phyloP scores from a whole-genome alignment of 345 rosid genomes.

The Conringia planisiliqua region DNA sequence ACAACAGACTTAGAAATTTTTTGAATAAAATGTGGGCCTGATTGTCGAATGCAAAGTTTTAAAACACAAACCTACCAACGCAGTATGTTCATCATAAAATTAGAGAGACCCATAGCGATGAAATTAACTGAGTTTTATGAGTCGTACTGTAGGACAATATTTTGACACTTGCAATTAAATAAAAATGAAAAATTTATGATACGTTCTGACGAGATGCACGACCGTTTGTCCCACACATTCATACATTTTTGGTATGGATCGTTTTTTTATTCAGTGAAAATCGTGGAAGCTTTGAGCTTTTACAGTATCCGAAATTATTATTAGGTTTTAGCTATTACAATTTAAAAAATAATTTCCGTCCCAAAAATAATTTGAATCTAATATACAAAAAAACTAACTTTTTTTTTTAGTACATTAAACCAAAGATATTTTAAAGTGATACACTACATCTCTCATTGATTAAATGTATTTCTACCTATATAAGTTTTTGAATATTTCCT shows the following conservation, averaged over 20 bases:
- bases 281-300: too few relatives aligned
- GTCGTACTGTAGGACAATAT: neutral
- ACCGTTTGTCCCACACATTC: neutral
- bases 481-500: too few relatives aligned
- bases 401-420: too few relatives aligned
- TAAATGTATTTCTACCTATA: too few relatives aligned
- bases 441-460: too few relatives aligned
- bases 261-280: too few relatives aligned
- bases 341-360: too few relatives aligned
- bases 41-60: neutral
- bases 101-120: neutral
- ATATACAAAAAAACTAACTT: too few relatives aligned
- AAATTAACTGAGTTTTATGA: neutral
- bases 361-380: too few relatives aligned
- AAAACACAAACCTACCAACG: slow-evolving; percentile 3
- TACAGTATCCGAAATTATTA: too few relatives aligned
- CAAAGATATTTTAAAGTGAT: too few relatives aligned
- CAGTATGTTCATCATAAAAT: neutral
- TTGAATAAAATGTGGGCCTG: neutral
- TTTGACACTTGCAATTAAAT: neutral
- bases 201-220: neutral
- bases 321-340: too few relatives aligned
- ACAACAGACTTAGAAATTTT: neutral
- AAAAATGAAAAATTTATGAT: neutral
- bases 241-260: neutral